phyloP scores from a whole-genome alignment of 2,329 filamentous ascomycete genomes.

The Penicillium sp. region DNA sequence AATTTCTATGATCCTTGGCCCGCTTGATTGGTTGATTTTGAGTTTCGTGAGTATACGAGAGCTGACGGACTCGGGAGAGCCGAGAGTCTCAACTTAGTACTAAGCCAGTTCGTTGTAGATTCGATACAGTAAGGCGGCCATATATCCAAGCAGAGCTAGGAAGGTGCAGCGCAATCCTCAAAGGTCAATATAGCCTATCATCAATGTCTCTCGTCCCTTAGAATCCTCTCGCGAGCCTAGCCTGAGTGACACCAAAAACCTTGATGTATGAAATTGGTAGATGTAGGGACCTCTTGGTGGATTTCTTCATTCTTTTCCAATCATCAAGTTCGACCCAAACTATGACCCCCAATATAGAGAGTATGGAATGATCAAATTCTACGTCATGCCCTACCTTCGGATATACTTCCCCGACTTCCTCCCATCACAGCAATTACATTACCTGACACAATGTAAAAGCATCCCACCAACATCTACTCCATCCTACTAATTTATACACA shows the following conservation, averaged over 20 bases:
- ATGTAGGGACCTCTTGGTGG: no score
- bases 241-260: neutral
- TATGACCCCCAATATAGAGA: neutral
- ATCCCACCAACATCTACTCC: neutral
- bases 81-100: no score
- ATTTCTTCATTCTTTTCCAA: neutral
- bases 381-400: conserved; percentile 7
- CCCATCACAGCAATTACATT: neutral
- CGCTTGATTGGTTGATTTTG: neutral
- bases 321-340: neutral
- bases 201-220: neutral
- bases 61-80: neutral
- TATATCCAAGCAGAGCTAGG: neutral
- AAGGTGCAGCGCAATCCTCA: neutral
- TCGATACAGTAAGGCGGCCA: neutral
- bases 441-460: no score
- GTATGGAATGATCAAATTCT: neutral
- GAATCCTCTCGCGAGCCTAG: neutral
- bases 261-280: no score
- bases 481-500: neutral
- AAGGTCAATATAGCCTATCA: neutral
- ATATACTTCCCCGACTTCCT: neutral
- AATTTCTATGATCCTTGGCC: neutral
- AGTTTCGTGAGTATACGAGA: neutral
- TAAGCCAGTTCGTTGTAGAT: no score